phyloP scores from a whole-genome alignment of 805 yeast species.

The Teunomyces lycoperdinae region DNA sequence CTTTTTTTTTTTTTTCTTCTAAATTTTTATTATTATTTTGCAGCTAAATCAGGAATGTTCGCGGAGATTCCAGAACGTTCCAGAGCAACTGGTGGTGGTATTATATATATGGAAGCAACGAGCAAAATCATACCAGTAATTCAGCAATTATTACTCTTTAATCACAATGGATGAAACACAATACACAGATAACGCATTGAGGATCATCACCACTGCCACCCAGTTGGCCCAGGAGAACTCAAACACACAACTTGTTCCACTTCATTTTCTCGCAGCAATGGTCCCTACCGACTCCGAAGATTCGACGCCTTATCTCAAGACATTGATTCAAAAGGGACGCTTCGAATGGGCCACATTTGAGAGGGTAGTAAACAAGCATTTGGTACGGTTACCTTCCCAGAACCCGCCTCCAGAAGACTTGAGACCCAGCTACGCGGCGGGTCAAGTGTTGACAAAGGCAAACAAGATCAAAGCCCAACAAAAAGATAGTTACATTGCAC shows the following conservation, averaged over 20 bases:
- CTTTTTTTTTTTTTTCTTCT: too few species aligned
- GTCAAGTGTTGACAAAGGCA: constrained; percentile 71
- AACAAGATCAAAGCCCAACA: constrained; percentile 78
- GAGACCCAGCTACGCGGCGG: constrained; percentile 71
- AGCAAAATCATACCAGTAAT: constrained; percentile 9
- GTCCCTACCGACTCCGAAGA: constrained; percentile 54
- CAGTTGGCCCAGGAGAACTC: constrained; percentile 81
- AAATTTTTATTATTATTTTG: not conserved
- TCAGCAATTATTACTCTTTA: not conserved
- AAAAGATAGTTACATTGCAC: constrained; percentile 88
- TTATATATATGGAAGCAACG: constrained; percentile 25
- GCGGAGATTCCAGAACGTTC: constrained; percentile 6
- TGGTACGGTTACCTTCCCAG: constrained; percentile 86
- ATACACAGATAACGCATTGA: constrained; percentile 91
- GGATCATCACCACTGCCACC: constrained; percentile 73
- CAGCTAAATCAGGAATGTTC: constrained; percentile 1
- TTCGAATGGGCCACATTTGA: constrained; percentile 83
- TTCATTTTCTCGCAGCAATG: constrained; percentile 91
- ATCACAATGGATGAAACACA: constrained; percentile 59
- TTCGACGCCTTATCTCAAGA: constrained; percentile 62
- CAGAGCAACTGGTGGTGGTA: not conserved
- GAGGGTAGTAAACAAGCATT: constrained; percentile 72
- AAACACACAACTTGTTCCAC: constrained; percentile 80
- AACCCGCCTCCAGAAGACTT: constrained; percentile 85
- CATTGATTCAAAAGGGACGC: constrained; percentile 80